Base-by-base conservation (phyloP, 139 green algal species). In the Pycnococcus provasolii region DNA sequence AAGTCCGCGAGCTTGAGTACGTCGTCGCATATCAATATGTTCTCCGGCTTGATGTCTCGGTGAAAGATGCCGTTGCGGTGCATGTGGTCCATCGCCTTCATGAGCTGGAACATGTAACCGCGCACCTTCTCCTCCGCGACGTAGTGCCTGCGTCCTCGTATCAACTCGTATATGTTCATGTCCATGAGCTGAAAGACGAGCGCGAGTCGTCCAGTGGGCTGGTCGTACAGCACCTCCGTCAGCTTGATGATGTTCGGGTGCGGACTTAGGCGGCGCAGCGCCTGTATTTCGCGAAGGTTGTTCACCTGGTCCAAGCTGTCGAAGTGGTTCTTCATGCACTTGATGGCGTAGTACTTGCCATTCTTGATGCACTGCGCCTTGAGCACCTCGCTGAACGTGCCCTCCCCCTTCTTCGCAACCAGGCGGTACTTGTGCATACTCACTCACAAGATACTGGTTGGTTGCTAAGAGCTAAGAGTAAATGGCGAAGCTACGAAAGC, bases 271-370 rank as follows among this genome's bases (percentile, higher is more conserved):
- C 87, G 77, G 6, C 87, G 68, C 70, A 93, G 73, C 4, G 87
- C 87, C 76, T 93, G 87, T 58, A 93, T 91, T 74, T 93, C 87
- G 0, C 87, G 73, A 53, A 93, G 75, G 61, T 89, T 91, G 81
- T 93, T 91, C 39, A 88, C 84, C 79, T 92, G 86, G 60, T 93
- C 87, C 42, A 91, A 66, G 61, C 63, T 81, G 75, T 91, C 87
- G 77, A 93, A 93, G 72, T 90, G 82, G 68, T 90, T 91, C 72
- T 93, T 93, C 85, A 93, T 91, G 79, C 85, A 91, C 72, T 93
- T 93, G 65, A 93, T 93, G 65, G 87, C 87, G 40, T 90, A 82
- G 62, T 93, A 91, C 60, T 88, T 89, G 58, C 85, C 83, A 67
- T 88, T 91, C 78, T 93, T 93, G 72, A 93, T 86, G 81, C 85